Conservation (phyloP, 2,329 filamentous ascomycete genomes). For the Ophiostoma fasciatum region DNA sequence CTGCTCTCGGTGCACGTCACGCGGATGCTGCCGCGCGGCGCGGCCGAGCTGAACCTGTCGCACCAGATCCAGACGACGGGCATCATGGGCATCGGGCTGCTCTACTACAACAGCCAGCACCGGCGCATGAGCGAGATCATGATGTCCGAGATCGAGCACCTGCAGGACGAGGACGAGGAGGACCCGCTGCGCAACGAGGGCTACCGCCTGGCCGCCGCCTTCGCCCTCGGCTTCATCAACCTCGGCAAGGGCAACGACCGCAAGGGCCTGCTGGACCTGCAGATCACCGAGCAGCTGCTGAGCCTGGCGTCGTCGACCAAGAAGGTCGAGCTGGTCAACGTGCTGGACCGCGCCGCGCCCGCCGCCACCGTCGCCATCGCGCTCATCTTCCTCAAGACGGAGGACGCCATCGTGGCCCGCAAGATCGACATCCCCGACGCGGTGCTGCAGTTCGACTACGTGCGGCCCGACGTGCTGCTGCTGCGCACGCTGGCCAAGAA, state of each 20-base stretch:
- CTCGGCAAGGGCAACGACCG: slow-evolving; percentile 80
- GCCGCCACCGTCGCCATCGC: slow-evolving; percentile 84
- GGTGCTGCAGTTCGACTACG: slow-evolving; percentile 82
- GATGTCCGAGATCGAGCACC: slow-evolving; percentile 91
- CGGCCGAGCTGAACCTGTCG: slow-evolving; percentile 86
- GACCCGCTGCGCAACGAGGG: slow-evolving; percentile 82
- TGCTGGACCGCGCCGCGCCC: slow-evolving; percentile 82
- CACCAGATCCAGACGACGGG: slow-evolving; percentile 89
- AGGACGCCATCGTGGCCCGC: slow-evolving; percentile 69
- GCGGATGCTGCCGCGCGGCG: slow-evolving; percentile 79
- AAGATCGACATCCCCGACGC: slow-evolving; percentile 93
- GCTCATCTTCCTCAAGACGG: slow-evolving; percentile 94
- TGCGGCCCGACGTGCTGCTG: slow-evolving; percentile 83
- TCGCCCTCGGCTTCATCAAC: slow-evolving; percentile 88
- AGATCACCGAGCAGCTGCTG: slow-evolving; percentile 75
- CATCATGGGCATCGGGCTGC: slow-evolving; percentile 87
- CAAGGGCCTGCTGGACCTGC: slow-evolving; percentile 84
- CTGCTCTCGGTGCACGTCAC: slow-evolving; percentile 92
- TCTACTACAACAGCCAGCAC: slow-evolving; percentile 93
- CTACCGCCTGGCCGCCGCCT: slow-evolving; percentile 89
- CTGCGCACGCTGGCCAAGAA: slow-evolving; percentile 80
- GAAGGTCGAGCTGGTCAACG: slow-evolving; percentile 80
- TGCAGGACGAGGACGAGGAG: slow-evolving; percentile 66
- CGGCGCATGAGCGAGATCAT: slow-evolving; percentile 98
- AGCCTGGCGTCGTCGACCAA: slow-evolving; percentile 77